phyloP scores from a whole-genome alignment of 2,329 filamentous ascomycete genomes.

The Botrytis medusae region DNA sequence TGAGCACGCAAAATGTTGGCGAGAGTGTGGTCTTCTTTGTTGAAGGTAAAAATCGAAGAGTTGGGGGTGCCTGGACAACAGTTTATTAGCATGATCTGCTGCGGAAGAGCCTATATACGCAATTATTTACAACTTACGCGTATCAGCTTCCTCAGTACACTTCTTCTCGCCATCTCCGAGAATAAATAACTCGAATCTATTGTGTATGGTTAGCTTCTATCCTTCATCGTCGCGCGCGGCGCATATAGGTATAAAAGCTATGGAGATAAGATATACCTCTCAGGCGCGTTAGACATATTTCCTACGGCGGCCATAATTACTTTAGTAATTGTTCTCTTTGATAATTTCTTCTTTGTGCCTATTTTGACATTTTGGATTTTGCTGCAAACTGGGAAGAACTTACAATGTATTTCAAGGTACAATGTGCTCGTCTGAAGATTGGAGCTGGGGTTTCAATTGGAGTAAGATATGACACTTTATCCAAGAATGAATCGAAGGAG shows the following conservation, averaged over 20 bases:
- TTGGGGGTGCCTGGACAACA: conserved; percentile 75
- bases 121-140: conserved; percentile 61
- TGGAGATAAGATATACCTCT: conserved; percentile 13
- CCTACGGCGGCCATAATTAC: not conserved
- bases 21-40: conserved; percentile 96
- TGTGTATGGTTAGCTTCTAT: not conserved
- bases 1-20: conserved; percentile 86
- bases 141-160: conserved; percentile 83
- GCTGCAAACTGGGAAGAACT: not conserved
- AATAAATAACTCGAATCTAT: conserved; percentile 90
- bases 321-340: conserved; percentile 17
- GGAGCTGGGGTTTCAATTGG: not conserved
- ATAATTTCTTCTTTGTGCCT: conserved; percentile 6
- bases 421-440: conserved; percentile 1
- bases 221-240: not conserved
- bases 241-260: not conserved
- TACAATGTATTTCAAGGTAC: not conserved
- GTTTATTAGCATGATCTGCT: conserved; percentile 6
- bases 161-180: conserved; percentile 89
- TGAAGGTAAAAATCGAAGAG: conserved; percentile 90
- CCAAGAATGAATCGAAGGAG: not conserved
- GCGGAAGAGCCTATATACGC: not conserved
- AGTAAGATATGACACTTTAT: not conserved
- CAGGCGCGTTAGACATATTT: conserved; percentile 23
- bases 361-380: not conserved